These are phyloP conservation scores for Aureobasidium vineae DNA, from an alignment of 2,329 filamentous ascomycete genomes.

Conservation along the genomic window DNA sequence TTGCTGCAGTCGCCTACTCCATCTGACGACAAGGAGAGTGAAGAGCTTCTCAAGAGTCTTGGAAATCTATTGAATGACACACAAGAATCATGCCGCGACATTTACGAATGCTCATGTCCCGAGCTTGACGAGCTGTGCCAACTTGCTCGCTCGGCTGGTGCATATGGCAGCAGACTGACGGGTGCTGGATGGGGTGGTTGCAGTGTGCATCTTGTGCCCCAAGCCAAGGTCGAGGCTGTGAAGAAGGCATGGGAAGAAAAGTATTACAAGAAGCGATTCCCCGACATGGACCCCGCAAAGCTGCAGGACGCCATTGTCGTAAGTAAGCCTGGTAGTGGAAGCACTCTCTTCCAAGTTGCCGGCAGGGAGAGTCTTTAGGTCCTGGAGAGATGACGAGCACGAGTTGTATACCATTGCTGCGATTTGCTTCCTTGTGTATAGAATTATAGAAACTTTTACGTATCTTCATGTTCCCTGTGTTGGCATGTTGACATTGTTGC, in stretches of 20 bases:
- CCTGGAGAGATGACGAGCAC: background rate
- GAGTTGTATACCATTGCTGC: constrained; percentile 11
- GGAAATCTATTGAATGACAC: constrained; percentile 86
- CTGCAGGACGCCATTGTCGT: constrained; percentile 78
- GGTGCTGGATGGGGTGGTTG: constrained; percentile 98
- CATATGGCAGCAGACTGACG: constrained; percentile 81
- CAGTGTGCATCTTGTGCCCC: constrained; percentile 87
- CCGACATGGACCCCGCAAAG: constrained; percentile 68
- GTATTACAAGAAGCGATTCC: constrained; percentile 75
- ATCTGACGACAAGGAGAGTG: constrained; percentile 52
- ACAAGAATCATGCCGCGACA: constrained; percentile 78
- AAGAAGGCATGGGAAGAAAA: constrained; percentile 72
- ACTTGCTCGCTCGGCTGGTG: constrained; percentile 73
- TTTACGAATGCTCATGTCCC: constrained; percentile 88
- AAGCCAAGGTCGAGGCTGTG: constrained; percentile 74
- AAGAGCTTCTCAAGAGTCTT: constrained; percentile 68
- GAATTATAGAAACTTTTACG: constrained; percentile 11
- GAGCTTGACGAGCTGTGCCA: constrained; percentile 88
- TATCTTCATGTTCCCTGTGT: background rate
- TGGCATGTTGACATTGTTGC: background rate
- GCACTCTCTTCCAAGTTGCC: constrained; percentile 39
- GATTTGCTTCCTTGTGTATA: constrained; percentile 21
- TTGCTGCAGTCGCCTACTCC: constrained; percentile 58
- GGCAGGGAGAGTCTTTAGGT: constrained; percentile 28
- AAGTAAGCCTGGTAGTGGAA: constrained; percentile 77